Evolutionary conservation across 208 protist genomes (phyloP), one percentile per base, ranked within the genome.

Genomic region (Leishmania mexicana): DNA sequence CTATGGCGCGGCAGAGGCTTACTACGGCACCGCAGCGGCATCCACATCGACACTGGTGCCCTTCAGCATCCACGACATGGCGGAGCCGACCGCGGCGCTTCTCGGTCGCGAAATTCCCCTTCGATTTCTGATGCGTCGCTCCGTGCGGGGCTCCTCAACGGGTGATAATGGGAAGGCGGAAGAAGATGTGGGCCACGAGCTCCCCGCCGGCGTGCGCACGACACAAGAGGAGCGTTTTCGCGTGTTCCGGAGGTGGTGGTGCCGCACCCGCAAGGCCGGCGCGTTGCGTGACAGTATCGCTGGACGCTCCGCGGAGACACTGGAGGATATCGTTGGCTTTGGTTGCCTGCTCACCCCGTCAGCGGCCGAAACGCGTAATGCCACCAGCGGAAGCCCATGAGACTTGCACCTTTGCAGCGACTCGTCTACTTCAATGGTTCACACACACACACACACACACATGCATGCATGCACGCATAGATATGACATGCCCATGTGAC

Each of bases 231-330:
- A 86, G 60, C 83, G 83, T 28, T 79, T 72, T 31, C 47, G 21
- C 15, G 83, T 86, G 3, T 81, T 86, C 64, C 83, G 83, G 28
- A 68, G 64, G 62, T 86, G 83, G 83, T 86, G 83, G 83, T 42
- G 75, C 35, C 83, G 83, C 1, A 60, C 83, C 17, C 83, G 83
- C 17, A 83, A 86, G 58, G 83, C 78, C 15, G 78, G 78, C n/a
- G 83, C 75, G 3, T 64, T 86, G 57, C 83, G 83, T 35, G 83
- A 86, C 79, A 72, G 58, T 42, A 75, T 86, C 10, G 78, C 74
- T 24, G 83, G 83, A 38, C 72, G 78, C 53, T 82, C 83, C 4
- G 47, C 75, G 6, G 83, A 45, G n/a, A 53, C 78, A n/a, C 57
- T 86, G 73, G 83, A 86, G 58, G 83, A 86, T 54, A 58, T 86